Evolutionary conservation across 2,329 filamentous ascomycete species (phyloP).

Genomic region (Ceratocystis eucalypticola): DNA sequence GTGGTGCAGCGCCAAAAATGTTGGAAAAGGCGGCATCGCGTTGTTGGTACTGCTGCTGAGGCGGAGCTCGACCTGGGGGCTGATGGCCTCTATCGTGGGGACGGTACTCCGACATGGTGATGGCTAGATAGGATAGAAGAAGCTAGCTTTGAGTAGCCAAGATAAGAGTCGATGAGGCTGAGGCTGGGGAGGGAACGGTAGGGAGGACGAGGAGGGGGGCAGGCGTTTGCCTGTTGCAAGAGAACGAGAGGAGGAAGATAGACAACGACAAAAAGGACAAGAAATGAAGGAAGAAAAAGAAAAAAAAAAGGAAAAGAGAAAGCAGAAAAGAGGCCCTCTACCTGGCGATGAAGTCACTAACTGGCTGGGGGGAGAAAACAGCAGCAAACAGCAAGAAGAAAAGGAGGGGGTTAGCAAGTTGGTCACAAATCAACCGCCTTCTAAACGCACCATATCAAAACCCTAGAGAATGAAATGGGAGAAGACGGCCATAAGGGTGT

Average conservation of each 20-base stretch:
- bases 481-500: not conserved
- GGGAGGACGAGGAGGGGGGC: not conserved
- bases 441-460: not conserved
- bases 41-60: constrained; percentile 45
- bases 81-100: constrained; percentile 38
- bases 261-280: not conserved
- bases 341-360: constrained; percentile 4
- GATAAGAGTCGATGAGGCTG: not conserved
- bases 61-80: constrained; percentile 36
- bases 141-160: not conserved
- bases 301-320: not conserved
- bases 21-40: constrained; percentile 92
- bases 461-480: not conserved
- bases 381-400: not conserved
- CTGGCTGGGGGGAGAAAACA: not conserved
- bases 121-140: constrained; percentile 4
- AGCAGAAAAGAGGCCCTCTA: constrained; percentile 4
- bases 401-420: not conserved
- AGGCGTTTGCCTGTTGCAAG: not conserved
- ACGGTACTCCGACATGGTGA: constrained; percentile 45
- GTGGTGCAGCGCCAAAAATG: constrained; percentile 82
- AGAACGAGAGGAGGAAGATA: not conserved
- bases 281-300: constrained; percentile 6
- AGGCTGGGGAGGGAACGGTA: not conserved
- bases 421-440: constrained; percentile 1